A percentile compares a stretch with the other conserved stretches of the same genome.
Evolutionary conservation across 1,284 basidiomycete species (phyloP).

Genomic region (Mrakiaceae sp.): DNA sequence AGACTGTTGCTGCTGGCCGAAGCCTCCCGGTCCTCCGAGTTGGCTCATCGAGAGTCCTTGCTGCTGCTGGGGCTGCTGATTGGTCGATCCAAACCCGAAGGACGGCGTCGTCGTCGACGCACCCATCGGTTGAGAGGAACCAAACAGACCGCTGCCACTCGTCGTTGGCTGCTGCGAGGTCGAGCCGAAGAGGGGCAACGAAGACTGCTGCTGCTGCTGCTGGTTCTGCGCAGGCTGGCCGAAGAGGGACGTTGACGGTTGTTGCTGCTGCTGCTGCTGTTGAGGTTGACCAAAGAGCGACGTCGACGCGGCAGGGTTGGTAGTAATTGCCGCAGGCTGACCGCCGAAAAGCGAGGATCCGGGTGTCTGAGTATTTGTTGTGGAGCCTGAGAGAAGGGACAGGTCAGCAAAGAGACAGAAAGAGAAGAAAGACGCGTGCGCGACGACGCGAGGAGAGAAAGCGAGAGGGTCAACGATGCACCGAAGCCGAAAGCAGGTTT

Average conservation of each 20-base stretch:
- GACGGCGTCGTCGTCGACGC: neutral
- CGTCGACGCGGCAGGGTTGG: slow-evolving; percentile 1
- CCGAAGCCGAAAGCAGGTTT: slow-evolving; percentile 13
- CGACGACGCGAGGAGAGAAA: neutral
- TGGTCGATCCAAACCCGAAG: slow-evolving; percentile 30
- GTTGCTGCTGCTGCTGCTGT: slow-evolving; percentile 18
- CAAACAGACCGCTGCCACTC: slow-evolving; percentile 23
- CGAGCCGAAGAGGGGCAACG: slow-evolving; percentile 6
- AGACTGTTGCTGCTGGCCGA: slow-evolving; percentile 43
- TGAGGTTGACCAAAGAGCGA: slow-evolving; percentile 18
- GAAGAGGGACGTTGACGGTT: slow-evolving; percentile 17
- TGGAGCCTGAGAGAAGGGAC: neutral
- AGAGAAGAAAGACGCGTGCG: neutral
- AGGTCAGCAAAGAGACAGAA: neutral
- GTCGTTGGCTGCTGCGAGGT: slow-evolving; percentile 19
- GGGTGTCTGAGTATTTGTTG: neutral
- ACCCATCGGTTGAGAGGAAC: slow-evolving; percentile 9
- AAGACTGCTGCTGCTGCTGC: neutral
- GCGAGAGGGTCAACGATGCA: neutral
- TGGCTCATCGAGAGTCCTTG: slow-evolving; percentile 33
- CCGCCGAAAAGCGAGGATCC: neutral
- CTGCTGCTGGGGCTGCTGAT: slow-evolving; percentile 34
- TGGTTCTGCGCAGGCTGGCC: slow-evolving; percentile 1
- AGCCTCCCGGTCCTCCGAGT: slow-evolving; percentile 1
- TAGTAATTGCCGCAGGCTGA: neutral